Evolutionary conservation across 768 basidiomycete genomes (phyloP), one percentile per base, ranked within the genome.

Genomic region (Tylopilus vinaceipallidus): DNA sequence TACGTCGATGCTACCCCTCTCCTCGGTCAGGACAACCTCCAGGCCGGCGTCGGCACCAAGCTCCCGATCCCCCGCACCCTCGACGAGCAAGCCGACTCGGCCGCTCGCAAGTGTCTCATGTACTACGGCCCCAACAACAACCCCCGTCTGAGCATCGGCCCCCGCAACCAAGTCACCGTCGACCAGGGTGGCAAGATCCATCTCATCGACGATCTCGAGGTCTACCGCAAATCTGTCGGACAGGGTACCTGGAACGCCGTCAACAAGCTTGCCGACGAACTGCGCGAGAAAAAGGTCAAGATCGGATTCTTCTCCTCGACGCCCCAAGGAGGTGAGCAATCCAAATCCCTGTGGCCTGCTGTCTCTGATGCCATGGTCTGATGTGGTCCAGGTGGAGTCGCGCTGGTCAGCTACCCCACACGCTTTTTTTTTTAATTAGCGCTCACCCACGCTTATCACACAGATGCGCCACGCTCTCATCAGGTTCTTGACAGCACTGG

Each of bases 281-380:
- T 97, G 36, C 83, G 85, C 49, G 83, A 88, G 67, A 91, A 88
- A 71, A 87, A 93, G 54, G 74, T 91, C 65, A 91, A 89, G 69
- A 89, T 95, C 55, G 87, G 86, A 20, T 95, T 95, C 80, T 95
- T 95, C 72, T 92, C 89, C 24, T 93, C 91, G 10, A 98, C 95
- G 6, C 94, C 94, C 11, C 92, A 95, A 73, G 94, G 94, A 76
- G 84, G 88, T 87, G 69, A 62, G 79, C 63, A 43, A 34, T 53
- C 43, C 24, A 52, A 45, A 40, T 44, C 23, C 23, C 8, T 6
- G 2, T 71, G 60, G 71, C 60, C 49, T 46, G 43, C 22, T 54
- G 6, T 3, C 1, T 38, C 50, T 53, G 22, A 24, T 47, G 59
- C 45, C 57, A 16, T 39, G 38, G 23, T 39, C 12, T 17, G 45